Evolutionary conservation across 306 rosid genomes (phyloP).

Genomic region (Cicer yamashitae): DNA sequence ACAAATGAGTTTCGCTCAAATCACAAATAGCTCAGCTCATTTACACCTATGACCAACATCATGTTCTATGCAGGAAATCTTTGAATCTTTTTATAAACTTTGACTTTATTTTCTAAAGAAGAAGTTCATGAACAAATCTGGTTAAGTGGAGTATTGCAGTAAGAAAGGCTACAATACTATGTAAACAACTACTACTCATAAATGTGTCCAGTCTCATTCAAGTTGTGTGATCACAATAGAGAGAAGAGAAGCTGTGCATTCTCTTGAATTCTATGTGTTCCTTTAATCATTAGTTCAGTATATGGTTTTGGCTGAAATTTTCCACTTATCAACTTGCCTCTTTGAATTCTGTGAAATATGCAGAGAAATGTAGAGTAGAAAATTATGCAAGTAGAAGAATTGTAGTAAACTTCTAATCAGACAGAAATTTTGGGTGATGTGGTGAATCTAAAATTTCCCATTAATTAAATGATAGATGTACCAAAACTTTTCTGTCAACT

Average conservation of each 20-base stretch:
- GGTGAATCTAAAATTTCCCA: not conserved
- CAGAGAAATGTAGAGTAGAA: not conserved
- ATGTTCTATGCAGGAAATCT: not conserved
- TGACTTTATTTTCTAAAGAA: constrained; percentile 7
- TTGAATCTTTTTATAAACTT: not conserved
- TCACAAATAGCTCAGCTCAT: too few relatives aligned
- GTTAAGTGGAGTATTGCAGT: not conserved
- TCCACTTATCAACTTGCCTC: not conserved
- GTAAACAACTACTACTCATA: not conserved
- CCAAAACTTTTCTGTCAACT: not conserved
- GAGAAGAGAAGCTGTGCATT: not conserved
- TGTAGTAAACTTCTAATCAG: constrained; percentile 15
- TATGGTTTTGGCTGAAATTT: not conserved
- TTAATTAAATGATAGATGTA: not conserved
- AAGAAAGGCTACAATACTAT: not conserved
- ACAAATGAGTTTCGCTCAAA: too few relatives aligned
- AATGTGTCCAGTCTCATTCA: not conserved
- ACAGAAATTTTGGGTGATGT: constrained; percentile 5
- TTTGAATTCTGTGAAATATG: not conserved
- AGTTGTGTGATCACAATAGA: not conserved
- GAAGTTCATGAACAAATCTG: not conserved
- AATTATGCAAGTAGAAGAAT: not conserved
- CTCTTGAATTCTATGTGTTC: not conserved
- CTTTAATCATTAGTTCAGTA: not conserved
- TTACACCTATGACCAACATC: not conserved